Base-by-base conservation (phyloP, 495 filamentous ascomycete species). In the Pseudevernia furfuracea region DNA sequence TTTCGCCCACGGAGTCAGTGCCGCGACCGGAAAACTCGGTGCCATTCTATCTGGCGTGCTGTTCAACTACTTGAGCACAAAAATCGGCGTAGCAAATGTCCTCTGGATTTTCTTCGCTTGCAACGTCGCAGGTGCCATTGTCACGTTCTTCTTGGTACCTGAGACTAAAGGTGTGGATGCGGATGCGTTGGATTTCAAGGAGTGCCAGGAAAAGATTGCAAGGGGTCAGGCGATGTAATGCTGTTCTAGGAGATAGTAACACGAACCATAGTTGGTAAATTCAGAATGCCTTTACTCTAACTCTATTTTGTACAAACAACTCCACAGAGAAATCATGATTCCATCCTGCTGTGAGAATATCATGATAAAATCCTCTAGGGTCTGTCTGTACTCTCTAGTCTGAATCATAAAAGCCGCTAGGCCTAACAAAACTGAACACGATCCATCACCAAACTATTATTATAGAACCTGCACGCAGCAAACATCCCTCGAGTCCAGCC, bases 1-100 rank as follows among this genome's bases (percentile, higher is more conserved):
- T 12, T 90, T 89, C 38, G 88, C 88, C 5, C 91, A 96, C 75
- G 92, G 92, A 58, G 81, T 96, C 72, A 90, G 86, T 8, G 92
- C 91, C 17, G 91, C 87, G 0, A 79, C 86, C 4, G 92, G 92
- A 44, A 96, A 96, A 72, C 72, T 94, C 19, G 90, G 91, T 12
- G 87, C 91, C 59, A 92, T 89, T 71, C 37, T 73, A 1, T 72
- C 73, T 4, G 66, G 72, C 64, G 63, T 73, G 58, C 23, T 75
- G 66, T 70, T 74, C 69, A 59, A 73, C 65, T 58, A 70, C 71
- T 46, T 72, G 59, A 55, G 66, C 32, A 28, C 55, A 44, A 46
- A 63, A 36, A 71, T 74, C 30, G 66, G 72, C 8, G 34, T 75
- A 28, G 59, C 65, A 1, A 70, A 70, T 25, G 67, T 71, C 36